Conservation (phyloP, 225 moss, liverwort and hornwort genomes). For the Pseudisothecium myosuroides region DNA sequence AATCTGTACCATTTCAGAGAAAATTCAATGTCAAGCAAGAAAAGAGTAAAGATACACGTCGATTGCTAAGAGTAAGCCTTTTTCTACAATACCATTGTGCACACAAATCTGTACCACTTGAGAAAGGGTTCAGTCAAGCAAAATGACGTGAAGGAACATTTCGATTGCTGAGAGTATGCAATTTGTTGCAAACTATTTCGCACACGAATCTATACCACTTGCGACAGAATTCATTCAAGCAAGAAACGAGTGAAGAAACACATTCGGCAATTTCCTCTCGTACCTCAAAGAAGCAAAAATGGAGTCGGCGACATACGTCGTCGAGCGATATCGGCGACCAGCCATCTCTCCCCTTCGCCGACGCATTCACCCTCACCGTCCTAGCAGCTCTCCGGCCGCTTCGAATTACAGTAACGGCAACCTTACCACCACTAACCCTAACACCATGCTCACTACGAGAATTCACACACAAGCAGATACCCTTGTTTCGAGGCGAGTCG, state of each 20-base stretch:
- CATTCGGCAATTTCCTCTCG: background rate
- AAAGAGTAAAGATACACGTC: background rate
- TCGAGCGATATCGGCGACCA: constrained; percentile 30
- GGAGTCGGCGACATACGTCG: constrained; percentile 43
- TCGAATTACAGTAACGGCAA: background rate
- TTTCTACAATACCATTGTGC: background rate
- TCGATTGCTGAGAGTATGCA: background rate
- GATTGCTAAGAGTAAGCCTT: background rate
- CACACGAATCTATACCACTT: constrained; percentile 18
- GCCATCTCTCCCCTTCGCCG: constrained; percentile 6
- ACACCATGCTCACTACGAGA: background rate
- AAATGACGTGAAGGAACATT: background rate
- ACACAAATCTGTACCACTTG: constrained; percentile 17
- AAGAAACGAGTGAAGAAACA: background rate
- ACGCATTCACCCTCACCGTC: constrained; percentile 5
- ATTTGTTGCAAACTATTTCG: constrained; percentile 2
- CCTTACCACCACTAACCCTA: background rate
- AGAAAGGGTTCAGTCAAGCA: background rate
- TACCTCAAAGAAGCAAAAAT: constrained; percentile 66
- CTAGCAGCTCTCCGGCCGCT: background rate
- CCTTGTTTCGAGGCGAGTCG: background rate
- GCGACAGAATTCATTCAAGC: background rate
- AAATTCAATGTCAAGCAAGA: background rate
- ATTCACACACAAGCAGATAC: background rate
- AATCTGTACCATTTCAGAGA: constrained; percentile 14